Base-by-base conservation (phyloP, 176 grass and related monocot genomes). In the Zoysia pacifica region DNA sequence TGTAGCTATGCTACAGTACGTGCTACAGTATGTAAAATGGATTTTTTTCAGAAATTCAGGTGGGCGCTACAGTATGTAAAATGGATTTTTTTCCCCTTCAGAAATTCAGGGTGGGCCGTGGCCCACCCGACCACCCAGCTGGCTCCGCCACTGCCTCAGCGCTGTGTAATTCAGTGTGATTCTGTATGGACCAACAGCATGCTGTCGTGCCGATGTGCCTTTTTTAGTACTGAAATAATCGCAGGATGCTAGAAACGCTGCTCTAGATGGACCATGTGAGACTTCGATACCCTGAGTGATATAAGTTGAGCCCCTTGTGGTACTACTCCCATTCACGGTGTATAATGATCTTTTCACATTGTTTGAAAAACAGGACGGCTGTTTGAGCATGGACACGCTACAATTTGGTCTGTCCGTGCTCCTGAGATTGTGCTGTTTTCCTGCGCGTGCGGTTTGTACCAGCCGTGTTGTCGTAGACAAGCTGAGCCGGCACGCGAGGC, bases 101-200 rank as follows among this genome's bases (percentile, higher is more conserved):
- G 28, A 28, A 28, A 28, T 28, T 0, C 28, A 28, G 28, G n/a
- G n/a, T n/a, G n/a, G n/a, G n/a, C n/a, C n/a, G n/a, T n/a, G n/a
- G n/a, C n/a, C n/a, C n/a, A n/a, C n/a, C n/a, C n/a, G n/a, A n/a
- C n/a, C n/a, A n/a, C 28, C 28, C 28, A 28, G 28, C 28, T 28
- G 28, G 28, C 28, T 28, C 28, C 28, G 28, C 28, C 28, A 28
- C 28, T 28, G 28, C 28, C 28, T 28, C 53, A 75, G 72, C 2
- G 77, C 78, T n/a, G 52, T 86, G 84, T 97, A 64, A 90, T 76
- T 77, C 0, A 2, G 40, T 65, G 65, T 60, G 74, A 67, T 76
- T 46, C 42, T 46, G 75, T 75, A 74, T 81, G 69, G 47, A 73
- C 14, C 41, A 18, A 39, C 48, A 10, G 53, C 60, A 51, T n/a